Evolutionary conservation across 2,329 filamentous ascomycete genomes (phyloP), one percentile per base, ranked within the genome.

Genomic region (Colletotrichum tropicale): DNA sequence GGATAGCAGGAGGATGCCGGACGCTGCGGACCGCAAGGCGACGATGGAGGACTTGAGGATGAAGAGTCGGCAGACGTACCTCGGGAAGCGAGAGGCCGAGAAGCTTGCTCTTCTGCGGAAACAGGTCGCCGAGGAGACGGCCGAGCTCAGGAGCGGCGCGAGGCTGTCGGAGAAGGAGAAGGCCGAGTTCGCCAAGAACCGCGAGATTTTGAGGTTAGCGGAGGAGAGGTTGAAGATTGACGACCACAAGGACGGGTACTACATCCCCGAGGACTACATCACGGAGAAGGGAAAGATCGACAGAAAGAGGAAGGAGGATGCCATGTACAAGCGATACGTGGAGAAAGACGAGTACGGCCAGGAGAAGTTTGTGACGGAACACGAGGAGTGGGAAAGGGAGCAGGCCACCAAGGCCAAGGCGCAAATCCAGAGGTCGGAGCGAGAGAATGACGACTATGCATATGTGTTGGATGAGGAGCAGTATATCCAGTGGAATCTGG

Each of bases 301-400:
- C 82, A 90, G 90, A 79, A 96, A 94, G 83, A 94, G 94, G 82
- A 98, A 98, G 83, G 92, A 97, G 77, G 95, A 98, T 28, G 95
- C 95, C 0, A 89, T 99, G 13, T 98, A 98, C 85, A 96, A 95
- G 83, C 92, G 96, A 66, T 96, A 98, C 79, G 93, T 98, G 5
- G 96, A 98, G 77, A 91, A 91, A 76, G 96, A 98, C 80, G 95
- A 98, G 80, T 93, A 93, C 80, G 96, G 96, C 6, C 93, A 97
- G 78, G 96, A 98, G 83, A 94, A 93, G 80, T 98, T 95, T 80
- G 92, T 98, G 74, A 98, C 96, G 0, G 97, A 99, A 83, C 94
- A 98, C 78, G 96, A 99, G 77, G 95, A 98, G 81, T 99, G 96
- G 96, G 97, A 99, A 83, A 88, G 92, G 74, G 96, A 98, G 82